Conservation (phyloP, 805 yeast species). For the Kockiozyma suomiensis region DNA sequence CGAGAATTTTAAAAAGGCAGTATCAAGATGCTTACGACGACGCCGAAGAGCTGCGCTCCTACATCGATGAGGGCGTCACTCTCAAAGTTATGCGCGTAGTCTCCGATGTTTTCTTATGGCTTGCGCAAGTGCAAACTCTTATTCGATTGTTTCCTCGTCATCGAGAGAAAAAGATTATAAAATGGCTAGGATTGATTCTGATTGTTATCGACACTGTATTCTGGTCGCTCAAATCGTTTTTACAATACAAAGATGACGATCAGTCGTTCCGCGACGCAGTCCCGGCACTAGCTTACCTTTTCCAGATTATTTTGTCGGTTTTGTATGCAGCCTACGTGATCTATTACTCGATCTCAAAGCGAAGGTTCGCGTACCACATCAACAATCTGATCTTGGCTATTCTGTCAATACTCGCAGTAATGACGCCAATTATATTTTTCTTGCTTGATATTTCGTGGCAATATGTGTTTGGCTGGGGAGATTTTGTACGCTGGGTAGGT, state of each 20-base stretch:
- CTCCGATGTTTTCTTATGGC: slow-evolving; percentile 50
- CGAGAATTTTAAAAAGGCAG: slow-evolving; percentile 53
- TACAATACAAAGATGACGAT: slow-evolving; percentile 32
- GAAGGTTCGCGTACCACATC: slow-evolving; percentile 51
- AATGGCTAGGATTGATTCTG: slow-evolving; percentile 43
- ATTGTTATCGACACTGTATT: slow-evolving; percentile 41
- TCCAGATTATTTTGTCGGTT: slow-evolving; percentile 42
- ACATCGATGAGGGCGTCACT: slow-evolving; percentile 45
- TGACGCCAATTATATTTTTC: slow-evolving; percentile 46
- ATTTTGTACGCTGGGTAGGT: slow-evolving; percentile 50
- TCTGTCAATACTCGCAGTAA: slow-evolving; percentile 48
- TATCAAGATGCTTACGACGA: slow-evolving; percentile 59
- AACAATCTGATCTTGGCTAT: slow-evolving; percentile 54
- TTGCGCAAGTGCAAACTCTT: slow-evolving; percentile 60
- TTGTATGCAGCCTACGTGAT: slow-evolving; percentile 44
- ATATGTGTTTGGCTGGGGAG: slow-evolving; percentile 55
- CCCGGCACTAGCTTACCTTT: slow-evolving; percentile 40
- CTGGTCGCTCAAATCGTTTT: slow-evolving; percentile 36
- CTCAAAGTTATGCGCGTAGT: slow-evolving; percentile 49
- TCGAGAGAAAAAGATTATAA: slow-evolving; percentile 41
- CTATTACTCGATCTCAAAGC: slow-evolving; percentile 46
- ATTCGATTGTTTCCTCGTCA: slow-evolving; percentile 45
- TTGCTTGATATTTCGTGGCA: slow-evolving; percentile 45
- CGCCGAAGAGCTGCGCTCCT: slow-evolving; percentile 46
- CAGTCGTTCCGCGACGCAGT: slow-evolving; percentile 40